Conservation (phyloP, 1,139 yeast species). For the Protomyces inouyei region DNA sequence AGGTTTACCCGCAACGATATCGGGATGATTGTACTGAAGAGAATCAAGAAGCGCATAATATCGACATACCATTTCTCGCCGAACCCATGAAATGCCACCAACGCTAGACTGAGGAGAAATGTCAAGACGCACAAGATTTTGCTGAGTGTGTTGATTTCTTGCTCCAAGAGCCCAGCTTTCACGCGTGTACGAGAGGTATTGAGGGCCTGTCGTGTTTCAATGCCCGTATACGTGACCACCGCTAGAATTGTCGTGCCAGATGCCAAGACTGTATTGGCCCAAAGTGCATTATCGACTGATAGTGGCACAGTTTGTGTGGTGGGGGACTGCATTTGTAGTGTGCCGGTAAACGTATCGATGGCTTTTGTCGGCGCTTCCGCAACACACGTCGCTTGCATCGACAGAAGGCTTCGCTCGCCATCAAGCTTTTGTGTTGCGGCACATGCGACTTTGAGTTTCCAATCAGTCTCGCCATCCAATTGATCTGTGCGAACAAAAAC, state of each 20-base stretch:
- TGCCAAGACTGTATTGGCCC: slow-evolving; percentile 98
- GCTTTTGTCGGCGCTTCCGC: slow-evolving; percentile 78
- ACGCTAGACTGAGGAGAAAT: slow-evolving; percentile 64
- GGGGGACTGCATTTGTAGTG: slow-evolving; percentile 14
- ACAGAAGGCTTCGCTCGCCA: slow-evolving; percentile 1
- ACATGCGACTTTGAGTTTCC: slow-evolving; percentile 64
- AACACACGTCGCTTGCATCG: slow-evolving; percentile 42
- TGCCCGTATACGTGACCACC: slow-evolving; percentile 82
- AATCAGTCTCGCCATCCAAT: slow-evolving; percentile 97
- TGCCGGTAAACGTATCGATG: slow-evolving; percentile 73
- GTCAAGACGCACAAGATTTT: slow-evolving; percentile 86
- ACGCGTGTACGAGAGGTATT: slow-evolving; percentile 57
- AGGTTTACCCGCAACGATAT: slow-evolving; percentile 85
- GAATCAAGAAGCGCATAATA: slow-evolving; percentile 78
- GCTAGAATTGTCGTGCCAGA: slow-evolving; percentile 84
- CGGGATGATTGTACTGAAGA: slow-evolving; percentile 93
- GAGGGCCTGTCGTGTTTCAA: slow-evolving; percentile 89
- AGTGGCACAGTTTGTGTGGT: slow-evolving; percentile 56
- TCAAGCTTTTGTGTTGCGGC: slow-evolving; percentile 7
- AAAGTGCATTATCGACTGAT: slow-evolving; percentile 81
- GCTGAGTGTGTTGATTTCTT: slow-evolving; percentile 83
- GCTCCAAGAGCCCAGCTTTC: slow-evolving; percentile 80
- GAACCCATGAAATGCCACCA: slow-evolving; percentile 78
- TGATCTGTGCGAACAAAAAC: slow-evolving; percentile 95
- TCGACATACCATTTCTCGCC: slow-evolving; percentile 79